Percentiles rank a stretch among this genome's conserved stretches.
These are phyloP conservation scores for Nidularia pulvinata DNA, from an alignment of 768 basidiomycete genomes.

Conservation along the genomic window DNA sequence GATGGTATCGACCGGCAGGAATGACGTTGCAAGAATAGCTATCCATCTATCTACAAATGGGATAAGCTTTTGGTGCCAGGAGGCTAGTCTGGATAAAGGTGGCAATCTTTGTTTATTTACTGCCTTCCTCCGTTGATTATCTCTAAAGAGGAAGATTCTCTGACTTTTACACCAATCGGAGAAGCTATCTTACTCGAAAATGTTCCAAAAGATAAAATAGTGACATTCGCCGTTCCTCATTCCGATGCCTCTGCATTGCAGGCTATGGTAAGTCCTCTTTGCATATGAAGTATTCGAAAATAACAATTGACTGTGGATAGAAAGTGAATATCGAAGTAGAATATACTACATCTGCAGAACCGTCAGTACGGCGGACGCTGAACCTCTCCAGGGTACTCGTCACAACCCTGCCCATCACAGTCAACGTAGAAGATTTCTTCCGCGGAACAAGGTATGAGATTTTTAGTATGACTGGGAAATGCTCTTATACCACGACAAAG, in stretches of 20 bases:
- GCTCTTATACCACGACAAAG: constrained; percentile 32
- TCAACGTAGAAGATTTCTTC: constrained; percentile 98
- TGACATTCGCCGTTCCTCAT: constrained; percentile 63
- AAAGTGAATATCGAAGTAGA: constrained; percentile 69
- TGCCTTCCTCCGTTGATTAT: not conserved
- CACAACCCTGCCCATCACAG: constrained; percentile 79
- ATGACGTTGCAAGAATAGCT: constrained; percentile 52
- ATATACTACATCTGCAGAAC: constrained; percentile 62
- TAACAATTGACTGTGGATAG: constrained; percentile 27
- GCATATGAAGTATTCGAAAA: not conserved
- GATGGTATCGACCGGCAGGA: constrained; percentile 66
- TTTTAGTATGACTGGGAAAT: not conserved
- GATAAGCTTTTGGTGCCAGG: constrained; percentile 45
- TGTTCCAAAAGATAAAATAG: constrained; percentile 39
- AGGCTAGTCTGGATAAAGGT: constrained; percentile 40
- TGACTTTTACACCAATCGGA: constrained; percentile 32
- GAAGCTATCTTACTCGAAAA: constrained; percentile 46
- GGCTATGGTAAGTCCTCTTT: constrained; percentile 48
- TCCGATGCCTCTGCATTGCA: constrained; percentile 61
- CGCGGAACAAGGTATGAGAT: constrained; percentile 69
- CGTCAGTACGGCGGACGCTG: constrained; percentile 51
- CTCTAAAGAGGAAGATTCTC: constrained; percentile 10
- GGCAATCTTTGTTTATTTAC: constrained; percentile 1
- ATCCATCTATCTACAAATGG: constrained; percentile 56
- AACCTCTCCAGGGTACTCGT: constrained; percentile 54